These are phyloP conservation scores for Malassezia sympodialis DNA, from an alignment of 1,284 basidiomycete species.

Conservation along the genomic window DNA sequence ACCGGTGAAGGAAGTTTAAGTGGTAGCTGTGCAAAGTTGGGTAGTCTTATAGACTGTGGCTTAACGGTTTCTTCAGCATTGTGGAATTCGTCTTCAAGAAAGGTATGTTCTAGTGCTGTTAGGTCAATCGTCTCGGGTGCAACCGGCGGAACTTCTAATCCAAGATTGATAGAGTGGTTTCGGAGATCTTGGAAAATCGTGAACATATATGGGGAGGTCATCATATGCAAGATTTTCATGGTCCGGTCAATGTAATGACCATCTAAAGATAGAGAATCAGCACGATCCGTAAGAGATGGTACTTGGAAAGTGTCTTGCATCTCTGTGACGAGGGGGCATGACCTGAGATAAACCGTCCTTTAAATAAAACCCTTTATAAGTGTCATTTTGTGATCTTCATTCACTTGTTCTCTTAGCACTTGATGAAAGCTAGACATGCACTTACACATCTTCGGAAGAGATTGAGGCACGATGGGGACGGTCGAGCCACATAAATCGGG, in stretches of 20 bases:
- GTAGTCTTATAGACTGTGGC: neutral
- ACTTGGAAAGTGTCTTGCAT: neutral
- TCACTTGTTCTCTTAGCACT: neutral
- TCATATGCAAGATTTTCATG: neutral
- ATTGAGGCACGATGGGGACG: neutral
- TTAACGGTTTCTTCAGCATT: neutral
- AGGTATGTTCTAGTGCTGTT: neutral
- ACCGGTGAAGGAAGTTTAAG: constrained; percentile 3
- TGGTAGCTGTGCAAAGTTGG: constrained; percentile 2
- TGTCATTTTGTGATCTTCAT: neutral
- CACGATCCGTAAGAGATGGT: neutral
- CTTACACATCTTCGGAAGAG: neutral
- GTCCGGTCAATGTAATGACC: neutral
- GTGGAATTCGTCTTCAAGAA: neutral
- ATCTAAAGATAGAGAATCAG: neutral
- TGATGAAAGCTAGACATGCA: neutral
- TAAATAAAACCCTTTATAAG: neutral
- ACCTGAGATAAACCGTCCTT: neutral
- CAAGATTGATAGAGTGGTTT: neutral
- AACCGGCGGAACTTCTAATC: neutral
- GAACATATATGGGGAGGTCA: neutral
- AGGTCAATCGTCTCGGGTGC: neutral
- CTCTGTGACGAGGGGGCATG: neutral
- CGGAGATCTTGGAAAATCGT: neutral
- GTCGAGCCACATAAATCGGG: neutral